A percentile compares a stretch with the other conserved stretches of the same genome.
Evolutionary conservation across 2,329 filamentous ascomycete species (phyloP).

Genomic region (Monosporascus sp.): DNA sequence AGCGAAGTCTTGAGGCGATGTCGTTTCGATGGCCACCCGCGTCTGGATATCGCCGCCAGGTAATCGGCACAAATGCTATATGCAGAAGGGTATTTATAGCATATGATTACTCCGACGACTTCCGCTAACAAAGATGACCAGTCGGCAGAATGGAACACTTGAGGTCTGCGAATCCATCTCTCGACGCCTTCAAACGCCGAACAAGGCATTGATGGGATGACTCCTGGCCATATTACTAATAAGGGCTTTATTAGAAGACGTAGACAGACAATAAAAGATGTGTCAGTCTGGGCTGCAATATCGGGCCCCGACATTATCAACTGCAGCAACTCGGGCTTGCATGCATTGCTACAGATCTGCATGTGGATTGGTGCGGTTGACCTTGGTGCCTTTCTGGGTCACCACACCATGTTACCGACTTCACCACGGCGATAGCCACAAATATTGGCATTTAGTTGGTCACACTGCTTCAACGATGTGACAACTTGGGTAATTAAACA

Average conservation of each 20-base stretch:
- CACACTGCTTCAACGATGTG: no score
- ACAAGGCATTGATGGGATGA: not conserved
- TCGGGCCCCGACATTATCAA: constrained; percentile 16
- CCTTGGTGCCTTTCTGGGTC: no score
- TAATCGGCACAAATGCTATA: not conserved
- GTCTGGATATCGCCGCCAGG: not conserved
- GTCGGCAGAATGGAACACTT: no score
- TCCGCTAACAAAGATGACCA: not conserved
- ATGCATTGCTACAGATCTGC: not conserved
- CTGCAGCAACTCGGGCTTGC: constrained; percentile 8
- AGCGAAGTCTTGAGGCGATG: not conserved
- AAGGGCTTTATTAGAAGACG: not conserved
- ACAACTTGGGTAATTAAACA: no score
- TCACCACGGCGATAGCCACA: no score
- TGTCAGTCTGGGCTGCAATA: constrained; percentile 3
- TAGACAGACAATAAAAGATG: not conserved
- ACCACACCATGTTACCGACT: no score
- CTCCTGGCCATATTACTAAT: not conserved
- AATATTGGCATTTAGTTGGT: no score
- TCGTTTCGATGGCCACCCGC: not conserved
- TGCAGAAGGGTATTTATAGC: not conserved
- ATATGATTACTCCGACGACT: not conserved
- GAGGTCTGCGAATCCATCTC: no score
- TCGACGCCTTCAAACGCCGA: no score
- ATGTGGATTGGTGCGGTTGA: not conserved